phyloP scores from a whole-genome alignment of 192 early-diverging fungal species.

The Coemansia sp. region DNA sequence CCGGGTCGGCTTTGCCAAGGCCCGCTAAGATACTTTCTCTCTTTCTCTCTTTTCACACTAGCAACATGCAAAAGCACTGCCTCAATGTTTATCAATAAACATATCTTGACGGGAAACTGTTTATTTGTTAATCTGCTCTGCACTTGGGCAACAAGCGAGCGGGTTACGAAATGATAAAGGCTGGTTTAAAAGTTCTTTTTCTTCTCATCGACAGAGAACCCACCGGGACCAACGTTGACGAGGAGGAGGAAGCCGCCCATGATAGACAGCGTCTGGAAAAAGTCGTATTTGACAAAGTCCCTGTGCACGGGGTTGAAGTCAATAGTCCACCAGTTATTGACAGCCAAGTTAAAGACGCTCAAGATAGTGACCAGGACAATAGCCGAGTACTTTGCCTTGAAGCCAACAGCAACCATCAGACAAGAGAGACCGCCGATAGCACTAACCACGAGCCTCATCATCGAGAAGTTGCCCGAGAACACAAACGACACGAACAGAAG shows the following conservation, averaged over 20 bases:
- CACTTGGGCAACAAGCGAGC: no score
- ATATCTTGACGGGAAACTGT: not conserved
- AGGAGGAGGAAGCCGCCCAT: conserved; percentile 94
- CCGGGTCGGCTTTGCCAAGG: conserved; percentile 59
- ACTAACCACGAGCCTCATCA: conserved; percentile 71
- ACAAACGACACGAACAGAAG: conserved; percentile 90
- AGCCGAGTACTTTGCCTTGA: conserved; percentile 97
- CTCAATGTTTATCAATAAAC: not conserved
- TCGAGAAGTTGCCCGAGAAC: conserved; percentile 80
- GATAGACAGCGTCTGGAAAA: conserved; percentile 96
- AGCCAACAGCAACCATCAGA: conserved; percentile 94
- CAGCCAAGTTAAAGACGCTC: conserved; percentile 84
- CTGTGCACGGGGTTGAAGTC: conserved; percentile 77
- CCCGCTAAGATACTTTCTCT: conserved; percentile 21
- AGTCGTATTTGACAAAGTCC: conserved; percentile 97
- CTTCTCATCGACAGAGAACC: conserved; percentile 94
- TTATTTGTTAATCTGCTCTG: not conserved
- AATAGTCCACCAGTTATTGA: conserved; percentile 97
- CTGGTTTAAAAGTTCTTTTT: conserved; percentile 84
- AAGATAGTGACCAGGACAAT: conserved; percentile 90
- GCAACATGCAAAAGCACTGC: not conserved
- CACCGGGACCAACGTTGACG: conserved; percentile 89
- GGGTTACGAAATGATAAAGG: no score
- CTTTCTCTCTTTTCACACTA: not conserved
- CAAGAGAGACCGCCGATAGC: conserved; percentile 80